These are phyloP conservation scores for Rhodotorula paludigena DNA, from an alignment of 768 basidiomycete species.

Conservation along the genomic window DNA sequence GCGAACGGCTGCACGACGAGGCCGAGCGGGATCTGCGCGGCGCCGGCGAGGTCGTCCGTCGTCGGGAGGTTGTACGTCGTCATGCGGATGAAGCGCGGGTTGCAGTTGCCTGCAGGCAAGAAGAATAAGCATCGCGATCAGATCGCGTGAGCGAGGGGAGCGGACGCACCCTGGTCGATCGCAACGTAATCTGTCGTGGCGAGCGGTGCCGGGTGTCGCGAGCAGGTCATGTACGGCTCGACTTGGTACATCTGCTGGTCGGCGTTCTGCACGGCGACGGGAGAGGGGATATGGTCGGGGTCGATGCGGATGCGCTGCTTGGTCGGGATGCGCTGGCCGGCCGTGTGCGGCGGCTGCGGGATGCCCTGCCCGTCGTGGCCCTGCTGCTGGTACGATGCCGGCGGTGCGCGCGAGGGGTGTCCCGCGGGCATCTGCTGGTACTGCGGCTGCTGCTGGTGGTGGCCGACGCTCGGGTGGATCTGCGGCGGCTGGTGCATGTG, in stretches of 20 bases:
- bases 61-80: conserved; percentile 85
- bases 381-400: conserved; percentile 23
- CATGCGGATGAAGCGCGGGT: conserved; percentile 80
- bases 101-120: conserved; percentile 66
- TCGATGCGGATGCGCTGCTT: conserved; percentile 72
- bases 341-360: conserved; percentile 65
- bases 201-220: conserved; percentile 63
- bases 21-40: conserved; percentile 78
- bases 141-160: background rate
- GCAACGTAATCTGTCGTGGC: conserved; percentile 81
- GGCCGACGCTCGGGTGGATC: background rate
- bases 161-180: conserved; percentile 74
- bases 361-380: conserved; percentile 46
- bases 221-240: conserved; percentile 61
- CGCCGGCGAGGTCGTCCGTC: conserved; percentile 68
- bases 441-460: background rate
- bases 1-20: conserved; percentile 87
- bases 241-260: conserved; percentile 74
- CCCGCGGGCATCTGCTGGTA: conserved; percentile 6
- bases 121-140: background rate
- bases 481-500: conserved; percentile 10
- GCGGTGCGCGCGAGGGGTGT: conserved; percentile 12
- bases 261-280: conserved; percentile 67
- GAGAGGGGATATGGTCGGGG: conserved; percentile 83
- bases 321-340: conserved; percentile 60